phyloP scores from a whole-genome alignment of 2,329 filamentous ascomycete species.

The Shiraia sp. region DNA sequence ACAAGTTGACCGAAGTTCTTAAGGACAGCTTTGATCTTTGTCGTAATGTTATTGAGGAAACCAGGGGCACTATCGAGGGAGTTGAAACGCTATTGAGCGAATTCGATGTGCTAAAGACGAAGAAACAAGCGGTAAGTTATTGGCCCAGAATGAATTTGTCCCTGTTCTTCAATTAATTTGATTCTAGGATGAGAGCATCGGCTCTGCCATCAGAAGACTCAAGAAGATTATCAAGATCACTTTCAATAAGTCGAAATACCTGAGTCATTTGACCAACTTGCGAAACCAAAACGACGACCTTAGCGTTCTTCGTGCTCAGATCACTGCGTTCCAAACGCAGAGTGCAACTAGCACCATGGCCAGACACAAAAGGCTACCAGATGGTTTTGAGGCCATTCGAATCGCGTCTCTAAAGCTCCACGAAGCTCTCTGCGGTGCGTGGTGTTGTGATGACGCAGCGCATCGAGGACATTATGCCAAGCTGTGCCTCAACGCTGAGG shows the following conservation, averaged over 20 bases:
- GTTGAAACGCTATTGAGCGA: slow-evolving; percentile 16
- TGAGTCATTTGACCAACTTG: slow-evolving; percentile 13
- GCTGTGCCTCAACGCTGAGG: slow-evolving; percentile 26
- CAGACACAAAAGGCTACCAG: slow-evolving; percentile 9
- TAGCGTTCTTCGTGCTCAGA: slow-evolving; percentile 16
- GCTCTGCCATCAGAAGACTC: slow-evolving; percentile 15
- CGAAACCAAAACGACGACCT: slow-evolving; percentile 25
- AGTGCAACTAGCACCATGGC: slow-evolving; percentile 2
- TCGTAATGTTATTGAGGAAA: slow-evolving; percentile 16
- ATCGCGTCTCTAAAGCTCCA: slow-evolving; percentile 25
- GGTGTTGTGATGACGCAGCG: slow-evolving; percentile 21
- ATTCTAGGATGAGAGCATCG: slow-evolving; percentile 18
- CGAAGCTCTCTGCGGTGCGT: slow-evolving; percentile 24
- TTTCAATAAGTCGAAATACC: slow-evolving; percentile 24
- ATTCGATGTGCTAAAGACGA: slow-evolving; percentile 17
- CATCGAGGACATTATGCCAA: slow-evolving; percentile 28
- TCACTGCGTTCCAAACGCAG: slow-evolving; percentile 18
- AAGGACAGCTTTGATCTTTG: slow-evolving; percentile 18
- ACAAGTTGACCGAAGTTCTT: slow-evolving; percentile 14
- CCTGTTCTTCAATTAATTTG: neutral
- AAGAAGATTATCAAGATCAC: slow-evolving; percentile 11
- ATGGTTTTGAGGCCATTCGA: slow-evolving; percentile 10
- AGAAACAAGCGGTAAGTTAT: slow-evolving; percentile 17
- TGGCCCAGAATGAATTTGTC: neutral
- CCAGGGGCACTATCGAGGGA: slow-evolving; percentile 12